These are phyloP conservation scores for Lachnellula cervina DNA, from an alignment of 2,329 filamentous ascomycete species.

Conservation along the genomic window DNA sequence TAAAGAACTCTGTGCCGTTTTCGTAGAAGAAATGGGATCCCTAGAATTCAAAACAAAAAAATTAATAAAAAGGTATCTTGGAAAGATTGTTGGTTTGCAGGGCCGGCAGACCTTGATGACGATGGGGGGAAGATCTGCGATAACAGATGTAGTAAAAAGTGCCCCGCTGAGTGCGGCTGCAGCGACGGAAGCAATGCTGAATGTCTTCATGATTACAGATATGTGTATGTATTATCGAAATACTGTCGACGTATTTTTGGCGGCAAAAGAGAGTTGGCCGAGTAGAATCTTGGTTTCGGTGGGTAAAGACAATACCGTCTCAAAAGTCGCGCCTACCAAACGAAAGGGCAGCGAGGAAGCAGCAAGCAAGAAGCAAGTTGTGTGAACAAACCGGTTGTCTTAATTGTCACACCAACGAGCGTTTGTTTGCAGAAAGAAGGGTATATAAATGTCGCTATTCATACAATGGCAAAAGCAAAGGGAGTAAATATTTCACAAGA, in stretches of 20 bases:
- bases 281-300: neutral
- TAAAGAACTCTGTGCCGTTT: constrained; percentile 76
- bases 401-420: too few species aligned
- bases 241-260: neutral
- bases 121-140: constrained; percentile 52
- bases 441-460: too few species aligned
- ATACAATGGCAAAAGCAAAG: too few species aligned
- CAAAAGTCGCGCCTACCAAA: too few species aligned
- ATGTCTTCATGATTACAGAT: constrained; percentile 48
- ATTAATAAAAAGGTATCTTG: constrained; percentile 4
- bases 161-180: constrained; percentile 45
- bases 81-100: neutral
- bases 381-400: too few species aligned
- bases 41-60: constrained; percentile 12
- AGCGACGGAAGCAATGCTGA: constrained; percentile 38
- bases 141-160: constrained; percentile 44
- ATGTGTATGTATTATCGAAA: constrained; percentile 4
- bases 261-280: neutral
- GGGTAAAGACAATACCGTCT: neutral
- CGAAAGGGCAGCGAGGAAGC: too few species aligned
- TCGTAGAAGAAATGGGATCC: constrained; percentile 39
- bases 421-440: too few species aligned
- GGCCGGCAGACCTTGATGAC: constrained; percentile 37
- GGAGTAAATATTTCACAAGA: neutral
- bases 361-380: too few species aligned